Evolutionary conservation across 2,329 filamentous ascomycete species (phyloP).

Genomic region (Apiospora aurea): DNA sequence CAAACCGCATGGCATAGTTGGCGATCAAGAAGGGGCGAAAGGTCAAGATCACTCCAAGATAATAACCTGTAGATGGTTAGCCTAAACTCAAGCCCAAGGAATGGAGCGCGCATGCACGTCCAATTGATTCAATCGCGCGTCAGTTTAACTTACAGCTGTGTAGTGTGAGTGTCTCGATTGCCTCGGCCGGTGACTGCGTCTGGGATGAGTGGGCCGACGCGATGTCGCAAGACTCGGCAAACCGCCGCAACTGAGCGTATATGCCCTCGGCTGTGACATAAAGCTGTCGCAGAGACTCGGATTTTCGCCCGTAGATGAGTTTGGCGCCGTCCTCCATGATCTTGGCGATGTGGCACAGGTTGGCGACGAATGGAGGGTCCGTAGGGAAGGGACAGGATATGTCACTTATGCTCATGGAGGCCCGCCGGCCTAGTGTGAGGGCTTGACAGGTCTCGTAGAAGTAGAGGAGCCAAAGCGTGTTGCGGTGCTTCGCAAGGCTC

Average conservation of each 20-base stretch:
- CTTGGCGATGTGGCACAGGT: constrained; percentile 32
- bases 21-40: constrained; percentile 39
- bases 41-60: constrained; percentile 34
- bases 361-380: constrained; percentile 32
- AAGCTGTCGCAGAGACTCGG: constrained; percentile 37
- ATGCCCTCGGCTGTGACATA: constrained; percentile 36
- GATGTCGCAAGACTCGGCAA: constrained; percentile 33
- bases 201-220: constrained; percentile 27
- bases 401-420: constrained; percentile 33
- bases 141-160: constrained; percentile 29
- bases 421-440: constrained; percentile 33
- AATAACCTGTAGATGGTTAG: constrained; percentile 29
- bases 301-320: constrained; percentile 37
- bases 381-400: constrained; percentile 36
- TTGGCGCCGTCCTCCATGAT: constrained; percentile 32
- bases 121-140: neutral
- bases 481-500: constrained; percentile 35
- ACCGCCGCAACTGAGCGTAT: constrained; percentile 34
- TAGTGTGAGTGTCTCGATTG: constrained; percentile 29
- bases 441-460: constrained; percentile 38
- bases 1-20: constrained; percentile 32
- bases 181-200: constrained; percentile 20
- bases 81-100: neutral
- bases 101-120: neutral
- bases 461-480: constrained; percentile 41